A percentile compares a stretch with the other conserved stretches of the same genome.
Evolutionary conservation across 1,139 yeast genomes (phyloP).

Genomic region (Nakaseomyces bracarensis): DNA sequence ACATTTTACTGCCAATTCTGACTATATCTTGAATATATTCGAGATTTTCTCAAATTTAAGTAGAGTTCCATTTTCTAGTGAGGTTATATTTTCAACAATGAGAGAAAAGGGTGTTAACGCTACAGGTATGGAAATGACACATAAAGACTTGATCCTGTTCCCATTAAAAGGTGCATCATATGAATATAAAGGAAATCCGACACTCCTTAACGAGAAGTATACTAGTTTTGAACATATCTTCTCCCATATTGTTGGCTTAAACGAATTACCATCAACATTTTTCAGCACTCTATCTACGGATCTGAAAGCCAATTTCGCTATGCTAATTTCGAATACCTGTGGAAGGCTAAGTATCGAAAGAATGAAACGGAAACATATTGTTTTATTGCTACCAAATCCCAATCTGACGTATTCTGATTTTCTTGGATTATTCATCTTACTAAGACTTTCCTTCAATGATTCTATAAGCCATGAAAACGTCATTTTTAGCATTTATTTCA

Average conservation of each 20-base stretch:
- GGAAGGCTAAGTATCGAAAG: slow-evolving; percentile 20
- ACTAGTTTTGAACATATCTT: slow-evolving; percentile 21
- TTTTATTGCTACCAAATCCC: slow-evolving; percentile 22
- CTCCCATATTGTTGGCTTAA: slow-evolving; percentile 25
- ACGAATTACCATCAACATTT: slow-evolving; percentile 25
- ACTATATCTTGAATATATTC: slow-evolving; percentile 45
- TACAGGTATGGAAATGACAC: slow-evolving; percentile 14
- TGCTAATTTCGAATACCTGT: slow-evolving; percentile 24
- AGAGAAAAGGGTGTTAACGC: slow-evolving; percentile 33
- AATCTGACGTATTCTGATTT: slow-evolving; percentile 25
- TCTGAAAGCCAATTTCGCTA: slow-evolving; percentile 18
- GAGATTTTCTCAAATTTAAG: slow-evolving; percentile 47
- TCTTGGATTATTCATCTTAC: slow-evolving; percentile 21
- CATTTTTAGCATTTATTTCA: slow-evolving; percentile 18
- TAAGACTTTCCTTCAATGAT: slow-evolving; percentile 19
- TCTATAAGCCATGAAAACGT: slow-evolving; percentile 13
- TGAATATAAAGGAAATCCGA: slow-evolving; percentile 17
- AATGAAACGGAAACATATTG: slow-evolving; percentile 17
- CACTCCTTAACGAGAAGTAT: slow-evolving; percentile 17
- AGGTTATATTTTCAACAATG: slow-evolving; percentile 44
- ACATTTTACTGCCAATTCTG: slow-evolving; percentile 34
- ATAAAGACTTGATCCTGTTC: slow-evolving; percentile 18
- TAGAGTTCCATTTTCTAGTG: slow-evolving; percentile 44
- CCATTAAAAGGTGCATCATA: slow-evolving; percentile 26
- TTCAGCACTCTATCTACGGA: slow-evolving; percentile 18